Base-by-base conservation (phyloP, 2,329 filamentous ascomycete species). In the Ophiognomonia clavigignenti-juglandacearum region DNA sequence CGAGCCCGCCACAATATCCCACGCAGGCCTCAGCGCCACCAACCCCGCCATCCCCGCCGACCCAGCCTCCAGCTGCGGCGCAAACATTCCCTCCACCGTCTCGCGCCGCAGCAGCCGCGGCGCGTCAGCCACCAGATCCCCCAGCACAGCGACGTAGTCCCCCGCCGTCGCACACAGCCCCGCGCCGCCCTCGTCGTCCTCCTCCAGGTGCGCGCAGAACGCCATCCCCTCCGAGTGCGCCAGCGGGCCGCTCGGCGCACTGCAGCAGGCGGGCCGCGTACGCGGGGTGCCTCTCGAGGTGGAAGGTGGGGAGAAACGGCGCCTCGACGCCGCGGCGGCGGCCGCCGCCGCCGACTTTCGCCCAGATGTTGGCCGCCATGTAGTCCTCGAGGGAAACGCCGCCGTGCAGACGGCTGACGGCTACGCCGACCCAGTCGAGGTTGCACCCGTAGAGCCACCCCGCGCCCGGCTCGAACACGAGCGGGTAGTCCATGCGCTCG, bases 361-460 rank as follows among this genome's bases (percentile, higher is more conserved):
- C 38, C 42, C 42, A 44, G 23, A 44, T 44, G 13, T 37, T 18
- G 22, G 37, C 42, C 16, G 38, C 16, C 42, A 44, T 44, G 42
- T 44, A 44, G 4, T 37, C n/a, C 22, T 44, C 42, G 42, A 44
- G 42, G 7, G 42, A 29, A 13, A 38, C 13, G 6, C 32, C 42
- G 10, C 16, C 22, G 23, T 44, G 20, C 22, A 44, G 3, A 6
- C 42, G 32, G 22, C 42, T 44, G 19, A 80, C 64, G 1, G 79
- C 61, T 1, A 67, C 64, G 3, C 77, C 76, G 0, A 69, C 72
- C 75, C 74, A 80, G 60, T 81, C 77, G 1, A 74, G 56, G 1
- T 69, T 65, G 1, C 66, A 53, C 0, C 73, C 69, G 51, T 80
- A 80, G 52, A 65, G 63, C 75, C 75, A 81, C 3, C 64, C 59